A percentile compares a stretch with the other conserved stretches of the same genome.
Conservation (phyloP, 805 yeast species). For the Diddensiella transvaalensis region DNA sequence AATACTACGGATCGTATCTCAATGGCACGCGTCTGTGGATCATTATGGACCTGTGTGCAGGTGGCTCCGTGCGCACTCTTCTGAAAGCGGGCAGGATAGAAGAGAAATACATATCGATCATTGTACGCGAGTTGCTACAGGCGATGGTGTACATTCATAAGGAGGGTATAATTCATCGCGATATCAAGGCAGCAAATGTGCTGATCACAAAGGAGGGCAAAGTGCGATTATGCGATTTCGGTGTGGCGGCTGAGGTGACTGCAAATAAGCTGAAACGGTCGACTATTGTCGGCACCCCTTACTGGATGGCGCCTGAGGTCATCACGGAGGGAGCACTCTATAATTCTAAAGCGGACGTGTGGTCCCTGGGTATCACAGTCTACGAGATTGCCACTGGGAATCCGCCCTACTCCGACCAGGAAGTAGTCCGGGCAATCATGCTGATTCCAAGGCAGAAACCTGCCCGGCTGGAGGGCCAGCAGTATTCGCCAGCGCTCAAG, state of each 20-base stretch:
- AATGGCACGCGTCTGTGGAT: slow-evolving; percentile 94
- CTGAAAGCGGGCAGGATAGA: slow-evolving; percentile 83
- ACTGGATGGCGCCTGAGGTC: slow-evolving; percentile 58
- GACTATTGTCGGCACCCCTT: slow-evolving; percentile 74
- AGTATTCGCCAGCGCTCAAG: slow-evolving; percentile 68
- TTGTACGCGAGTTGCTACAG: slow-evolving; percentile 72
- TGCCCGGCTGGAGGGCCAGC: slow-evolving; percentile 88
- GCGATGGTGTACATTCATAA: slow-evolving; percentile 81
- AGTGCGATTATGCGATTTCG: slow-evolving; percentile 93
- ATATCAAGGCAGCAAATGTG: slow-evolving; percentile 94
- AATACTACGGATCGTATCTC: slow-evolving; percentile 83
- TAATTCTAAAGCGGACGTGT: slow-evolving; percentile 83
- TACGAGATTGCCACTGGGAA: slow-evolving; percentile 95
- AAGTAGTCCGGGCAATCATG: slow-evolving; percentile 92
- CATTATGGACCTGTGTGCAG: slow-evolving; percentile 96
- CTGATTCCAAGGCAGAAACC: slow-evolving; percentile 90
- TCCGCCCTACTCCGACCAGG: slow-evolving; percentile 96
- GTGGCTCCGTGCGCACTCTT: slow-evolving; percentile 87
- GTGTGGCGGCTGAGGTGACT: slow-evolving; percentile 93
- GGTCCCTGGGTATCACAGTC: slow-evolving; percentile 94
- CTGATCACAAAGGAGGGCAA: slow-evolving; percentile 83
- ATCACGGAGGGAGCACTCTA: slow-evolving; percentile 42
- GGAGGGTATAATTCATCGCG: slow-evolving; percentile 92
- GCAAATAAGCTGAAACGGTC: slow-evolving; percentile 73
- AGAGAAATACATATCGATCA: slow-evolving; percentile 78